Conservation (phyloP, 257 asterid genomes). For the Solanum tarapatanum region DNA sequence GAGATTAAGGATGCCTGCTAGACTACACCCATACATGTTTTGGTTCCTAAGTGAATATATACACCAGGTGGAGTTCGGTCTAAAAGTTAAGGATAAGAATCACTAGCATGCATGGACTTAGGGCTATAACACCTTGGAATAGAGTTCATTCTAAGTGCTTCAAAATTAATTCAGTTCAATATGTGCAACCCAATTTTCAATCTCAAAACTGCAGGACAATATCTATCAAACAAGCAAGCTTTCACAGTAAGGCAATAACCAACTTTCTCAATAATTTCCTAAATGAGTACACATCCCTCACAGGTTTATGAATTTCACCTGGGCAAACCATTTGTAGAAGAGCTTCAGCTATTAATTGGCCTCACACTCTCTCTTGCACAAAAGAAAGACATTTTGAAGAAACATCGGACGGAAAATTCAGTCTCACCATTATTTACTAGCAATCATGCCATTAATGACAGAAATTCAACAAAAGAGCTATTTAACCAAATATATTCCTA, state of each 20-base stretch:
- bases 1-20: background rate
- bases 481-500: conserved; percentile 19
- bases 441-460: background rate
- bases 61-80: background rate
- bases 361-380: background rate
- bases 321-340: background rate
- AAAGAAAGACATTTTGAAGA: background rate
- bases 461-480: background rate
- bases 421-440: background rate
- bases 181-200: background rate
- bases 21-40: background rate
- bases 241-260: background rate
- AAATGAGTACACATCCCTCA: background rate
- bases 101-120: background rate
- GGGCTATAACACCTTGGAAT: background rate
- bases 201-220: background rate
- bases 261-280: background rate
- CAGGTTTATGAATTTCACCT: background rate
- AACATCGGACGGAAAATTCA: background rate
- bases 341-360: background rate
- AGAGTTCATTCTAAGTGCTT: background rate
- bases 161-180: background rate
- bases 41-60: background rate
- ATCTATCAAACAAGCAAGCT: background rate
- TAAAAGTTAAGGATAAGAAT: background rate